These are phyloP conservation scores for Quercus tomentella DNA, from an alignment of 331 rosid species.

Conservation along the genomic window DNA sequence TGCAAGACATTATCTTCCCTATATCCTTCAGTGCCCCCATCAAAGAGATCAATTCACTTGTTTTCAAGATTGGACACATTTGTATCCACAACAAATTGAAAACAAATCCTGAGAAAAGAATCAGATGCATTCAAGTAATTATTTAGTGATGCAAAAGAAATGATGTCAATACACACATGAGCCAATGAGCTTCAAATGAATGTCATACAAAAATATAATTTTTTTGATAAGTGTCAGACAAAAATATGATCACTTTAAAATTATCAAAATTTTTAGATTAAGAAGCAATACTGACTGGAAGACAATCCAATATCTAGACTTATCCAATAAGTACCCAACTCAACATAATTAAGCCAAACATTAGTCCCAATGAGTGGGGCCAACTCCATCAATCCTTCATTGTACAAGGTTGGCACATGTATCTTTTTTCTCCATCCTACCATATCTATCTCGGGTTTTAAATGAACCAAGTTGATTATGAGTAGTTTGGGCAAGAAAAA, in stretches of 20 bases:
- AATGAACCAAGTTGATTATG: too few relatives aligned
- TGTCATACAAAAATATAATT: background rate
- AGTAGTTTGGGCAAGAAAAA: too few relatives aligned
- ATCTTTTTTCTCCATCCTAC: background rate
- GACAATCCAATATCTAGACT: background rate
- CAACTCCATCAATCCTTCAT: background rate
- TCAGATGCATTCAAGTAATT: background rate
- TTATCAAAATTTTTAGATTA: background rate
- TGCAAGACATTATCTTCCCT: too few relatives aligned
- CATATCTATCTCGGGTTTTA: background rate
- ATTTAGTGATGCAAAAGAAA: background rate
- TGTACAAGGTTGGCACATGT: background rate
- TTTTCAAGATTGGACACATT: too few relatives aligned
- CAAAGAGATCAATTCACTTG: too few relatives aligned
- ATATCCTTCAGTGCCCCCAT: too few relatives aligned
- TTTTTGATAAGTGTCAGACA: too few relatives aligned
- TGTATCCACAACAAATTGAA: too few relatives aligned
- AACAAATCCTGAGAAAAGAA: too few relatives aligned
- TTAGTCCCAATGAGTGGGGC: too few relatives aligned
- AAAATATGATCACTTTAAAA: background rate
- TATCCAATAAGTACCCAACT: too few relatives aligned
- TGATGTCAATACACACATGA: background rate
- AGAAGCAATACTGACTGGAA: background rate
- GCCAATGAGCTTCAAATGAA: background rate
- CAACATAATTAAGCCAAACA: too few relatives aligned